Conservation (phyloP, 176 grass and related monocot genomes). For the Hyparrhenia diplandra region DNA sequence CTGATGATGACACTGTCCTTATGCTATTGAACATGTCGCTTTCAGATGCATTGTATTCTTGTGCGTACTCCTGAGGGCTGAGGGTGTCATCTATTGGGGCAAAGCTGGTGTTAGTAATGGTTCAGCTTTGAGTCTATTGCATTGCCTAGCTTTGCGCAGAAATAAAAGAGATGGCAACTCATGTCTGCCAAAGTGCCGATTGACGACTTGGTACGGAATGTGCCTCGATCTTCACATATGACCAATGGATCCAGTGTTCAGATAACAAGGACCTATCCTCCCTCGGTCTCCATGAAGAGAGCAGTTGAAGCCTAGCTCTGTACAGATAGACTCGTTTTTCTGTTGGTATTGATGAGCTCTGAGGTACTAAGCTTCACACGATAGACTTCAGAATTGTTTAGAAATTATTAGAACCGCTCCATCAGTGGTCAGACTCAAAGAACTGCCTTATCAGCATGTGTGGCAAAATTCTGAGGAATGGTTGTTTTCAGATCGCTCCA, state of each 20-base stretch:
- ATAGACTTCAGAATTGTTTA: not conserved
- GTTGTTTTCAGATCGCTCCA: not conserved
- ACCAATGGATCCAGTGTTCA: not conserved
- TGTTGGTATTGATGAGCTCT: not conserved
- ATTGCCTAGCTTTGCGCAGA: not conserved
- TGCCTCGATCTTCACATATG: not conserved
- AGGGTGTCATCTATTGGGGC: not conserved
- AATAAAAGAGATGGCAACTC: slow-evolving; percentile 27
- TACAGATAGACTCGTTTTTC: not conserved
- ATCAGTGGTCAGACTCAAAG: not conserved
- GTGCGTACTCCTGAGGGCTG: not conserved
- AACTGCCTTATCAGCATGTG: not conserved
- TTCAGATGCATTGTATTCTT: not conserved
- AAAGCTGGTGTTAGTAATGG: slow-evolving; percentile 5
- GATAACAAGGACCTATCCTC: not conserved
- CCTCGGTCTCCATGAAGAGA: not conserved
- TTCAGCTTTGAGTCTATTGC: slow-evolving; percentile 23
- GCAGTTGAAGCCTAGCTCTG: not conserved
- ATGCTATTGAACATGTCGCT: not conserved
- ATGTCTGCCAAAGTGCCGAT: slow-evolving; percentile 7
- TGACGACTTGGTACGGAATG: not conserved
- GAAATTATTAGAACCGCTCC: not conserved
- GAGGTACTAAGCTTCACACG: not conserved
- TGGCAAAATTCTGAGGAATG: not conserved
- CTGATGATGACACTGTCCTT: slow-evolving; percentile 4